A percentile compares a stretch with the other conserved stretches of the same genome.
These are phyloP conservation scores for Blastomyces gilchristii DNA, from an alignment of 2,329 filamentous ascomycete species.

Conservation along the genomic window DNA sequence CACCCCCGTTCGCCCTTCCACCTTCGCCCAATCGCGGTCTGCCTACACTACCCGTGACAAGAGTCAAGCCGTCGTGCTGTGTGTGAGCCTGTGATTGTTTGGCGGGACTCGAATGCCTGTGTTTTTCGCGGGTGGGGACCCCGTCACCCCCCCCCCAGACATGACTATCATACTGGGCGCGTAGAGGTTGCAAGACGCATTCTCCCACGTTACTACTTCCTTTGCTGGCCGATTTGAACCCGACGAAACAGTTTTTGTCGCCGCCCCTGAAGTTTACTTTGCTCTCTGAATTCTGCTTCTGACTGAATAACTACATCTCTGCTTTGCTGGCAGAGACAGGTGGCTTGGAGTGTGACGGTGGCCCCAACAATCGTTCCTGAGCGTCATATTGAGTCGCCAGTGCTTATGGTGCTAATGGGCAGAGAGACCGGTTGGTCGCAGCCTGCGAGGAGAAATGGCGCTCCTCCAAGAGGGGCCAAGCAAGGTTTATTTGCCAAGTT, in stretches of 20 bases:
- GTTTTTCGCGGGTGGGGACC: not conserved
- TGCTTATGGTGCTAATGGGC: not conserved
- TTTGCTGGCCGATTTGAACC: not conserved
- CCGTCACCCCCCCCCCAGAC: not conserved
- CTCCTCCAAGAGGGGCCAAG: not conserved
- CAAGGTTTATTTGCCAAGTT: conserved; percentile 1
- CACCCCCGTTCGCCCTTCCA: not conserved
- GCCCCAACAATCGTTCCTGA: not conserved
- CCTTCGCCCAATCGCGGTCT: conserved; percentile 15
- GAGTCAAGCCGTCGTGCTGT: conserved; percentile 1
- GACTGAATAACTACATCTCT: not conserved
- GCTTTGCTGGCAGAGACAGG: not conserved
- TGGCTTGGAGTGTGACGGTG: not conserved
- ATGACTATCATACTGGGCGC: not conserved
- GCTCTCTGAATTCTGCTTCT: not conserved
- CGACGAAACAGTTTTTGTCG: too few species aligned
- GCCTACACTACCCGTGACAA: not conserved
- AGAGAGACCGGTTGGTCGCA: not conserved
- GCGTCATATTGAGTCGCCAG: not conserved
- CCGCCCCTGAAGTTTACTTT: too few species aligned
- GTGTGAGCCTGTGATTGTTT: conserved; percentile 8
- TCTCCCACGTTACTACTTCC: not conserved
- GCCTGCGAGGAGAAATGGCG: not conserved
- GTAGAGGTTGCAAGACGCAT: conserved; percentile 2
- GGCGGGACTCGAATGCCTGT: not conserved